phyloP scores from a whole-genome alignment of 768 basidiomycete species.

The Podaxis rugospora region DNA sequence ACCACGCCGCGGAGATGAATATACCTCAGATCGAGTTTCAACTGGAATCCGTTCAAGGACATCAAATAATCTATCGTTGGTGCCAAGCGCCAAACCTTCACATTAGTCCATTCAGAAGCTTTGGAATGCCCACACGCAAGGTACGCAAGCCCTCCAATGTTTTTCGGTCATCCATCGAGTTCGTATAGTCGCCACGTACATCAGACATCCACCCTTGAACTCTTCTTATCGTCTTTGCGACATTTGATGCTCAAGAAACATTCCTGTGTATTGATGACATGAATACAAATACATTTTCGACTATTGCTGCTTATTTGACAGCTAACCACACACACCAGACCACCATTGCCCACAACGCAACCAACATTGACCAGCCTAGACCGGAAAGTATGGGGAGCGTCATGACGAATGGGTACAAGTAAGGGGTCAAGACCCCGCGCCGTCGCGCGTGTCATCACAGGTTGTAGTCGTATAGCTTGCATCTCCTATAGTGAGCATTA shows the following conservation, averaged over 20 bases:
- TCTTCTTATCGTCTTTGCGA: no score
- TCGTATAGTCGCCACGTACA: not conserved
- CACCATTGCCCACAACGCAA: no score
- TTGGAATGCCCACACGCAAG: not conserved
- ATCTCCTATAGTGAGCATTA: not conserved
- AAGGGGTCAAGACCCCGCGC: not conserved
- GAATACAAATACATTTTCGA: no score
- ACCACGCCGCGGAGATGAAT: no score
- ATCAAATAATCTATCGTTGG: not conserved
- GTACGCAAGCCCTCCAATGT: not conserved
- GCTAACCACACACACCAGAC: no score
- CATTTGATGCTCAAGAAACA: no score
- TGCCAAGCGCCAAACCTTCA: not conserved
- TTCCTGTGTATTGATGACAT: no score
- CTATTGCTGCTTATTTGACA: no score
- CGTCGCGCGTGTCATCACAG: not conserved
- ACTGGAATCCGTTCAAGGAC: not conserved
- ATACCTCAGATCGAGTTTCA: not conserved
- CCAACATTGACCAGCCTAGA: no score
- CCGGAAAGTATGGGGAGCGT: no score
- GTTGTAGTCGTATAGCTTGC: conserved; percentile 1
- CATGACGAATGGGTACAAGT: no score
- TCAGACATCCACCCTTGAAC: no score
- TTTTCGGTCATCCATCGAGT: not conserved
- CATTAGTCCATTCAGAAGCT: not conserved